Evolutionary conservation across 2,329 filamentous ascomycete genomes (phyloP).

Genomic region (Diaporthe sp.): DNA sequence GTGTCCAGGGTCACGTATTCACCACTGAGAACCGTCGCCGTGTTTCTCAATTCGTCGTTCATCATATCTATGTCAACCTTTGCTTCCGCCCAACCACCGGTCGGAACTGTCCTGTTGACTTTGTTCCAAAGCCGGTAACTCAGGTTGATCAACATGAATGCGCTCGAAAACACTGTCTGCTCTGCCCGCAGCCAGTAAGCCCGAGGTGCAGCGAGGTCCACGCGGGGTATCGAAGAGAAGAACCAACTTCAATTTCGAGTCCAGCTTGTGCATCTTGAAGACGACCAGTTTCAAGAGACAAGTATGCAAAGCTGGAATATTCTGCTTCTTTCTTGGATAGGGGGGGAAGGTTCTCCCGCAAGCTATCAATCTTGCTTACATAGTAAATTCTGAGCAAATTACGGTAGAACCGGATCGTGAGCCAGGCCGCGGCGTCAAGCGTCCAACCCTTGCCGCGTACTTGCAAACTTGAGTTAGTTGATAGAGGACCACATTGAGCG

Average conservation of each 20-base stretch:
- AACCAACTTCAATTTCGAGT: neutral
- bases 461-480: neutral
- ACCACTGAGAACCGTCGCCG: constrained; percentile 8
- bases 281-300: constrained; percentile 13
- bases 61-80: constrained; percentile 9
- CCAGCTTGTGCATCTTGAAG: constrained; percentile 22
- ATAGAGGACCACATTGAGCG: neutral
- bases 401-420: neutral
- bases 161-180: neutral
- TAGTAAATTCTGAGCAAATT: constrained; percentile 1
- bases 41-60: neutral
- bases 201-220: constrained; percentile 17
- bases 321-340: neutral
- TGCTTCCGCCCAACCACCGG: too few species aligned
- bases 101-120: neutral
- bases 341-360: too few species aligned
- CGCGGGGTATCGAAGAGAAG: neutral
- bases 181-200: neutral
- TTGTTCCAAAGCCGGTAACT: constrained; percentile 19
- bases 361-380: neutral
- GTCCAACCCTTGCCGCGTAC: constrained; percentile 8
- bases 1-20: constrained; percentile 20
- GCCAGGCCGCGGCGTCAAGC: neutral
- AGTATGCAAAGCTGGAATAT: neutral
- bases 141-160: constrained; percentile 24